phyloP scores from a whole-genome alignment of 1,284 basidiomycete genomes.

The Papiliotrema terrestris region DNA sequence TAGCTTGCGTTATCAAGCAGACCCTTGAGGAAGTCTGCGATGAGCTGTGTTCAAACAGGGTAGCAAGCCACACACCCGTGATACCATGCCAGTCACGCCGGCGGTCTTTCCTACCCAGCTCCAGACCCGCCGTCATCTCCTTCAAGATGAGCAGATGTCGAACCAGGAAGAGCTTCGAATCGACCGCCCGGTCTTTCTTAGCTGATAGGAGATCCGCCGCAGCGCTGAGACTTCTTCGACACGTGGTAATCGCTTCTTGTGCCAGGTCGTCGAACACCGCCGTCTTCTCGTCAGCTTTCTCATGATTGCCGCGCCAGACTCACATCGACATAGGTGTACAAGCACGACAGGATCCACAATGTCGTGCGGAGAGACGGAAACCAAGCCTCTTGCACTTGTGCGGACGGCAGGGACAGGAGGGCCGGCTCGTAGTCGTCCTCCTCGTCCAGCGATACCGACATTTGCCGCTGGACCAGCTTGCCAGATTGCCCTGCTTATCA shows the following conservation, averaged over 20 bases:
- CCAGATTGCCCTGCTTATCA: conserved; percentile 2
- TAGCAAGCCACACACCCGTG: conserved; percentile 35
- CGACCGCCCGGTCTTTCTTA: conserved; percentile 55
- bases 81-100: conserved; percentile 50
- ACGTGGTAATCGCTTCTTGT: conserved; percentile 78
- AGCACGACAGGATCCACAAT: conserved; percentile 78
- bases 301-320: conserved; percentile 17
- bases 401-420: conserved; percentile 66
- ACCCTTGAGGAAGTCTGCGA: conserved; percentile 64
- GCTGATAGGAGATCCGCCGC: conserved; percentile 64
- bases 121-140: conserved; percentile 75
- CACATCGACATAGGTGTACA: conserved; percentile 87
- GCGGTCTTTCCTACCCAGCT: conserved; percentile 54
- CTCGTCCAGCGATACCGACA: conserved; percentile 32
- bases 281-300: conserved; percentile 54
- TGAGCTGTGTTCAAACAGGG: background rate
- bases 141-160: conserved; percentile 87
- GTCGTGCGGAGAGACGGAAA: conserved; percentile 81
- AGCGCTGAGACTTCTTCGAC: conserved; percentile 68
- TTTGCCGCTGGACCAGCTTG: conserved; percentile 14
- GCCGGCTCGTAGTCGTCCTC: conserved; percentile 50
- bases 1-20: conserved; percentile 67
- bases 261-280: conserved; percentile 91
- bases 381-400: conserved; percentile 77
- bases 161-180: conserved; percentile 77